Conservation (phyloP, 768 basidiomycete genomes). For the Auricularia auricula-judae region DNA sequence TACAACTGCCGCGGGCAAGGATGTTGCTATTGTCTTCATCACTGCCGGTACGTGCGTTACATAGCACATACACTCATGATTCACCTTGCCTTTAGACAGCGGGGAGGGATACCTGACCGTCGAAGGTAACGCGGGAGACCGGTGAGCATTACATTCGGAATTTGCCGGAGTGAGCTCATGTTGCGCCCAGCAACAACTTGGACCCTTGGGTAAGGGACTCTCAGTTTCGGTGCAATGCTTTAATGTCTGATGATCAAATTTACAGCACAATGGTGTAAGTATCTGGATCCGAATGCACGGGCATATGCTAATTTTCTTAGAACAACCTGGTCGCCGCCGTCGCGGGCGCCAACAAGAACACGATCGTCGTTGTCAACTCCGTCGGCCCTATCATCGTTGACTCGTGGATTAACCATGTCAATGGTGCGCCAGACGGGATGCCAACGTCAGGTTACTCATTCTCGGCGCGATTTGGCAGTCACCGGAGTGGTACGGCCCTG, state of each 20-base stretch:
- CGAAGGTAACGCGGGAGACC: constrained; percentile 46
- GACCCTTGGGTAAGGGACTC: constrained; percentile 24
- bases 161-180: background rate
- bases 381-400: constrained; percentile 65
- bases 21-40: constrained; percentile 41
- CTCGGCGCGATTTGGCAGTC: constrained; percentile 25
- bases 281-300: background rate
- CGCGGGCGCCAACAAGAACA: constrained; percentile 61
- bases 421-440: constrained; percentile 45
- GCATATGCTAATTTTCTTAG: constrained; percentile 8
- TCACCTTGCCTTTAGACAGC: too few relatives aligned
- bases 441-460: background rate
- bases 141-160: background rate
- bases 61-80: too few relatives aligned
- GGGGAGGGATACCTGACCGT: constrained; percentile 47
- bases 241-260: too few relatives aligned
- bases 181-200: constrained; percentile 27
- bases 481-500: constrained; percentile 3
- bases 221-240: too few relatives aligned
- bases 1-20: constrained; percentile 32
- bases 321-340: constrained; percentile 37
- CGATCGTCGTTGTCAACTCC: constrained; percentile 69
- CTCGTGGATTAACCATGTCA: constrained; percentile 65
- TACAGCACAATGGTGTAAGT: constrained; percentile 32
- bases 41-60: constrained; percentile 16